Percentiles rank a stretch among this genome's conserved stretches.
Evolutionary conservation across 352 stramenopile species (phyloP).

Genomic region (Elongisporangium anandrum): DNA sequence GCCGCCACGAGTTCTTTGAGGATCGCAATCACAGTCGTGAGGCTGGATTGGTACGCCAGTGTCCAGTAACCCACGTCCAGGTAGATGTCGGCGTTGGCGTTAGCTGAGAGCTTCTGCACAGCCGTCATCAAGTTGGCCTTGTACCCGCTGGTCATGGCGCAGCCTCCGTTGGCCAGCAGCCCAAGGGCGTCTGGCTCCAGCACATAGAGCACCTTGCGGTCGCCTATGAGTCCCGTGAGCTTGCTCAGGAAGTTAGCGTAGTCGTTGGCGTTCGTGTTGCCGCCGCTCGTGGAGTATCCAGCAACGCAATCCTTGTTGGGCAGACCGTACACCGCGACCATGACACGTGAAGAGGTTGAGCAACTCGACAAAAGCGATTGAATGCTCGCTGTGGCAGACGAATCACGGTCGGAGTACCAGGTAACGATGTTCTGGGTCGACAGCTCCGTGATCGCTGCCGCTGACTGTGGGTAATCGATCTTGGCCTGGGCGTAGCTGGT

Average conservation of each 20-base stretch:
- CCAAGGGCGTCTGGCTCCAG: constrained; percentile 63
- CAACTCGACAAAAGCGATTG: constrained; percentile 29
- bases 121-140: constrained; percentile 46
- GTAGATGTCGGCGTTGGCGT: constrained; percentile 56
- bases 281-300: constrained; percentile 37
- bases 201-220: constrained; percentile 59
- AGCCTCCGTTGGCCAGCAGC: constrained; percentile 37
- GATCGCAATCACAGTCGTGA: constrained; percentile 26
- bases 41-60: constrained; percentile 25
- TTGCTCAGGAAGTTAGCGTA: constrained; percentile 43
- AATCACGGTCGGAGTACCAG: constrained; percentile 54
- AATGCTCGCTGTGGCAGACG: constrained; percentile 9
- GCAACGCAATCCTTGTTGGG: constrained; percentile 62
- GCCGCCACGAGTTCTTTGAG: constrained; percentile 34
- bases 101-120: constrained; percentile 42
- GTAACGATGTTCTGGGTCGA: constrained; percentile 38
- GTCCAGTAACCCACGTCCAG: constrained; percentile 64
- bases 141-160: constrained; percentile 35
- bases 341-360: constrained; percentile 32
- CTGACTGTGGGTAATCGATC: constrained; percentile 27
- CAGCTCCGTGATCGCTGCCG: constrained; percentile 27
- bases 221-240: constrained; percentile 27
- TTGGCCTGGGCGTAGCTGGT: constrained; percentile 28
- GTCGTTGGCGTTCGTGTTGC: constrained; percentile 31
- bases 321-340: constrained; percentile 60